Base-by-base conservation (phyloP, 148 eudicot genomes). In the Euryodendron excelsum region DNA sequence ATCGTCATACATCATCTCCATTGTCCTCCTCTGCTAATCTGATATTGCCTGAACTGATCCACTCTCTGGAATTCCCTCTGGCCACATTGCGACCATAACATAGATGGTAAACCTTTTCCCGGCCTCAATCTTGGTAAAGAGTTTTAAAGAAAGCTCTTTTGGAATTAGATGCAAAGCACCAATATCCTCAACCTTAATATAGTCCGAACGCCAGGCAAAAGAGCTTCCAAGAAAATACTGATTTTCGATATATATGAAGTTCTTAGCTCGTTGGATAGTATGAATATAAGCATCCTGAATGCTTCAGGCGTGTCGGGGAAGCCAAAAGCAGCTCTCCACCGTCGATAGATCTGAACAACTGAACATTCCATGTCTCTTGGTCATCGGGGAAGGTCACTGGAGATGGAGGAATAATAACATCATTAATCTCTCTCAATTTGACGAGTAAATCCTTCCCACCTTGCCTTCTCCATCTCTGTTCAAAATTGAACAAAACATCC, bases 391-490 rank as follows among this genome's bases (percentile, higher is more conserved):
- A 90, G 47, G 86, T 92, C 34, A 86, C 93, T 23, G 93, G 92
- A 59, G 93, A 92, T 21, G 96, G 96, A 31, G 96, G 89, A 37
- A 80, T 84, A 17, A 89, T 84, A 56, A 90, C 65, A 52, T 87
- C 87, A 45, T 87, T 84, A 78, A 90, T 80, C 81, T 92, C 93
- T 79, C 93, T 87, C 37, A 88, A 48, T 14, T 81, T 73, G 39
- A 88, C 69, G 1, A 92, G 87, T 36, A 92, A 63, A 82, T 92
- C 96, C 78, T 88, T 92, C 28, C 96, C 93, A 37, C 96, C 96
- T 80, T 92, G 97, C 85, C 90, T 90, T 86, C 81, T 88, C 97
- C 97, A 92, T 65, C 97, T 89, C 86, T 92, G 97, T 79, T 92
- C 97, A 74, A 92, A 92, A 63, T 92, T 92, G 73, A 87, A 92